These are phyloP conservation scores for Odontarrhena argentea DNA, from an alignment of 345 rosid genomes.

Conservation along the genomic window DNA sequence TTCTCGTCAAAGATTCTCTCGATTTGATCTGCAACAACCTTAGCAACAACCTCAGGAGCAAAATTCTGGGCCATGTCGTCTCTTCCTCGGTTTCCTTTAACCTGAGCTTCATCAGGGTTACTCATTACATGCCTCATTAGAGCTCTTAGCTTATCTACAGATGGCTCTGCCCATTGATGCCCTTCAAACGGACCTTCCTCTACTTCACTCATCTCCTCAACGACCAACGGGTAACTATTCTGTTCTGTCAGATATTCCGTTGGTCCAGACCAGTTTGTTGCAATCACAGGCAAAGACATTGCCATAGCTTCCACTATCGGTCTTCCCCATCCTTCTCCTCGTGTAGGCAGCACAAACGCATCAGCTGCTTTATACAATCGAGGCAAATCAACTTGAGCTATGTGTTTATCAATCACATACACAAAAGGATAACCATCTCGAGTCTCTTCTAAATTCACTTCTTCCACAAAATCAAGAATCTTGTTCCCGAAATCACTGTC, in stretches of 20 bases:
- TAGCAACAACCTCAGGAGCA: slow-evolving; percentile 74
- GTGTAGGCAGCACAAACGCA: slow-evolving; percentile 79
- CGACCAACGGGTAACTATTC: slow-evolving; percentile 70
- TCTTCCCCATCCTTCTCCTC: slow-evolving; percentile 94
- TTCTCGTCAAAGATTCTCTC: slow-evolving; percentile 40
- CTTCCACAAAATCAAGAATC: slow-evolving; percentile 64
- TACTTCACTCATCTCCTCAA: slow-evolving; percentile 64
- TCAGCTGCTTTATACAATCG: slow-evolving; percentile 69
- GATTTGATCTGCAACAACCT: slow-evolving; percentile 51
- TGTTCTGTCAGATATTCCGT: slow-evolving; percentile 67
- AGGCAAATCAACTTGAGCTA: slow-evolving; percentile 76
- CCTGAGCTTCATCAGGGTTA: slow-evolving; percentile 56
- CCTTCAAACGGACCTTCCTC: slow-evolving; percentile 77
- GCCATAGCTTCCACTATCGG: slow-evolving; percentile 89
- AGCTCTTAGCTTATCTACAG: slow-evolving; percentile 52
- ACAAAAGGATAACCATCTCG: slow-evolving; percentile 55
- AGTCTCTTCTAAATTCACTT: slow-evolving; percentile 47
- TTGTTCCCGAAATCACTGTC: slow-evolving; percentile 65
- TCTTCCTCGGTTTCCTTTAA: slow-evolving; percentile 66
- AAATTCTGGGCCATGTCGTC: slow-evolving; percentile 69
- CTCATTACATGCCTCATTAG: slow-evolving; percentile 65
- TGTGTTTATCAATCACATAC: slow-evolving; percentile 63
- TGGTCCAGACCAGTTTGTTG: slow-evolving; percentile 89
- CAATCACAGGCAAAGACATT: slow-evolving; percentile 78
- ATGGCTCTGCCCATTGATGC: slow-evolving; percentile 84